Conservation (phyloP, 306 rosid species). For the Neltuma alba region DNA sequence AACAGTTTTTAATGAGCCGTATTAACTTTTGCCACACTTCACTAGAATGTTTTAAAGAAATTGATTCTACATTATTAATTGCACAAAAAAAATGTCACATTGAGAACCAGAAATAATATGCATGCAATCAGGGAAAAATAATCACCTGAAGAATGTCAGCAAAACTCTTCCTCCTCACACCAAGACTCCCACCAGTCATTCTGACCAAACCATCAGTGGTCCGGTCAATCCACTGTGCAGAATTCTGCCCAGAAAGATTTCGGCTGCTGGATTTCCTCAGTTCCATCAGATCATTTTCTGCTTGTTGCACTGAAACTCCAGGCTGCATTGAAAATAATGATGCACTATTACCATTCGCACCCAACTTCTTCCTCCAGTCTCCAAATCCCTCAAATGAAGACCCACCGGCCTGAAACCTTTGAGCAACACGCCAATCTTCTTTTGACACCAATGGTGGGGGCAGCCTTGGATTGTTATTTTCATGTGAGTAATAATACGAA, state of each 20-base stretch:
- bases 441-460: constrained; percentile 90
- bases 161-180: constrained; percentile 72
- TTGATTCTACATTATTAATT: not conserved
- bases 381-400: constrained; percentile 60
- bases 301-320: constrained; percentile 63
- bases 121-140: constrained; percentile 9
- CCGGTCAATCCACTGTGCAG: constrained; percentile 58
- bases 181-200: constrained; percentile 60
- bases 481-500: constrained; percentile 82
- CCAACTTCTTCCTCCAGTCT: constrained; percentile 69
- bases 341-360: constrained; percentile 50
- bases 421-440: constrained; percentile 97
- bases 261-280: constrained; percentile 58
- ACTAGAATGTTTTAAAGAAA: constrained; percentile 16
- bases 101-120: not conserved
- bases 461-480: constrained; percentile 76
- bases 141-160: constrained; percentile 87
- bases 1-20: not conserved
- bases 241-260: constrained; percentile 57
- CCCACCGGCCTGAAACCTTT: constrained; percentile 78
- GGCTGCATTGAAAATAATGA: constrained; percentile 85
- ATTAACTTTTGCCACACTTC: constrained; percentile 8
- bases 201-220: constrained; percentile 54
- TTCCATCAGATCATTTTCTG: constrained; percentile 69
- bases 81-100: constrained; percentile 4